Evolutionary conservation across 352 stramenopile species (phyloP), one percentile per base, ranked within the genome.

Genomic region (Phytophthora idaei): DNA sequence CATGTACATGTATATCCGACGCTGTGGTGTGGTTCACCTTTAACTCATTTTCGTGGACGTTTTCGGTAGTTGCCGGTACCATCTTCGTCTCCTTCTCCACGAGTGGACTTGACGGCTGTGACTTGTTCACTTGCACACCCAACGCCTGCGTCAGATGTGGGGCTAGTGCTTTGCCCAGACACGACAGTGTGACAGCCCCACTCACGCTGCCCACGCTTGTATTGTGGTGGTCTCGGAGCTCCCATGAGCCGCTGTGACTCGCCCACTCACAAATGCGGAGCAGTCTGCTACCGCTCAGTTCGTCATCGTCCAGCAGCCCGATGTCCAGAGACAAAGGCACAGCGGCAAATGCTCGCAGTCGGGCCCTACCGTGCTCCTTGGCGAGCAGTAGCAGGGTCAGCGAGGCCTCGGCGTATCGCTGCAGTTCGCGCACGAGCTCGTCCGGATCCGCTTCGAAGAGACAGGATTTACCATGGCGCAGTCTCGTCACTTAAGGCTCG

Each of bases 181-280:
- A 87, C 31, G 77, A 83, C 4, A 87, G 69, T 21, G 74, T 85
- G 12, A 81, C 51, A 2, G 42, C 52, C 2, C 74, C 78, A 0
- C 41, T 71, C 7, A 73, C 74, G 5, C 31, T 32, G 1, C 76
- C 76, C 2, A 77, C 57, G 1, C 45, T 4, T 7, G 31, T 29
- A 39, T 71, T 79, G 1, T 15, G 32, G 10, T 82, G 72, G 46
- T 85, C 68, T 29, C 54, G 27, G 2, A 87, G 67, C 39, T 76
- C 55, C 78, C 78, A 87, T 5, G 34, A 36, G 7, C 72, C 76
- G 39, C 57, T 73, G 21, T 61, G 53, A 44, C 68, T 74, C 21
- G 69, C 78, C 76, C 78, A 87, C 45, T 87, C 78, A 17, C 74
- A 78, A 4, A 87, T 64, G 6, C 64, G 73, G n/a, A 66, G 49